Evolutionary conservation across 192 early-diverging fungal species (phyloP).

Genomic region (Pilaira anomala): DNA sequence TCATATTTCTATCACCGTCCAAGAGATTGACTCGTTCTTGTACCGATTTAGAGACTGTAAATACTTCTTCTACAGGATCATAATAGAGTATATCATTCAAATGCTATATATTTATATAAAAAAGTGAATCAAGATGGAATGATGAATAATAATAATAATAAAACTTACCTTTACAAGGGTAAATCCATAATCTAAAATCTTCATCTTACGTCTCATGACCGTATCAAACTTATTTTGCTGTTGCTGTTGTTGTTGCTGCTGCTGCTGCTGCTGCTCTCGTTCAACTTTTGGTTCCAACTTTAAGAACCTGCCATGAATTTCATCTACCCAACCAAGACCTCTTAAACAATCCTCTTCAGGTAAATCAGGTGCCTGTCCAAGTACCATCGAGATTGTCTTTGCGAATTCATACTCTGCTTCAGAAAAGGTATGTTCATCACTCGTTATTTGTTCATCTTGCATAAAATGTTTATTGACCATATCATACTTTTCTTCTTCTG

Average conservation of each 20-base stretch:
- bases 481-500: constrained; percentile 18
- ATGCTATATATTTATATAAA: no score
- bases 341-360: constrained; percentile 50
- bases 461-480: constrained; percentile 26
- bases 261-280: no score
- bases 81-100: constrained; percentile 20
- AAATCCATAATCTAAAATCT: constrained; percentile 34
- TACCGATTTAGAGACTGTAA: not conserved
- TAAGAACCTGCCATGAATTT: constrained; percentile 12
- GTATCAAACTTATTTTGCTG: not conserved
- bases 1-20: no score
- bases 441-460: constrained; percentile 6
- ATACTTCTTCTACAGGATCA: constrained; percentile 16
- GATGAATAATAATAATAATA: not conserved
- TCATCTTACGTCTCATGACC: constrained; percentile 7
- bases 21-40: not conserved
- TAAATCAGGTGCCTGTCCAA: constrained; percentile 31
- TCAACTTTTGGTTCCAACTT: not conserved
- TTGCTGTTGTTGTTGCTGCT: not conserved
- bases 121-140: not conserved
- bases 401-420: not conserved
- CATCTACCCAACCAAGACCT: constrained; percentile 49
- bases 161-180: constrained; percentile 34
- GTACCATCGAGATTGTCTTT: not conserved
- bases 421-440: no score